Base-by-base conservation (phyloP, 2,329 filamentous ascomycete species). In the Botrytis cinerea region DNA sequence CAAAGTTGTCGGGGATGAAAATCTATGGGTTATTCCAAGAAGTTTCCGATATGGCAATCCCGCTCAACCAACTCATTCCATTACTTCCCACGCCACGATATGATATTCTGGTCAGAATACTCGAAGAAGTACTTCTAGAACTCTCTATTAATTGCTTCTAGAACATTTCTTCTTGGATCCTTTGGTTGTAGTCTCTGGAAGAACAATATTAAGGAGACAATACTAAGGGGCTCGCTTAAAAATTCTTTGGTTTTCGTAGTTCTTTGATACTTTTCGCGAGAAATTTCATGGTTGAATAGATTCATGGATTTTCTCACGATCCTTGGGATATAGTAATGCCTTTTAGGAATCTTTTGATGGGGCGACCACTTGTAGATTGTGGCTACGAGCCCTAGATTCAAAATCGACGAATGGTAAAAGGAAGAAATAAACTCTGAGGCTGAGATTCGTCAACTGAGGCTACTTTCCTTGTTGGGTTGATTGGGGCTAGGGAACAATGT, bases 151-250 rank as follows among this genome's bases (percentile, higher is more conserved):
- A 45, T 69, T 45, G 4, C 4, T 45, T 69, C 51, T 32, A 32
- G n/a, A 25, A 10, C 0, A 10, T 16, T 28, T 54, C 35, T 9
- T 68, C 48, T 68, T 28, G 6, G 8, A 57, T 22, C 18, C 38
- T 57, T 32, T 57, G n/a, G 45, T 18, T 45, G 1, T 3, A 22
- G 48, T 25, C n/a, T 2, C 48, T 25, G 12, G 12, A 45, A 10
- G 35, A 69, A 69, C 66, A 69, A 69, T 69, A 16, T 57, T 45
- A 69, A 69, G 66, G n/a, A 32, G 48, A 68, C 64, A 68, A 68
- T 68, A 68, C 64, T 57, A 68, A 68, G 64, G 64, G 64, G 35
- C 25, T 68, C 64, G 64, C 64, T 68, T 68, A 68, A 54, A 32
- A 16, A 32, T 32, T n/a, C n/a, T 68, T 43, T 43, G 5, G 35